Percentiles rank a stretch among this genome's conserved stretches.
Conservation (phyloP, 2,329 filamentous ascomycete species). For the Pseudogymnoascus sp. region DNA sequence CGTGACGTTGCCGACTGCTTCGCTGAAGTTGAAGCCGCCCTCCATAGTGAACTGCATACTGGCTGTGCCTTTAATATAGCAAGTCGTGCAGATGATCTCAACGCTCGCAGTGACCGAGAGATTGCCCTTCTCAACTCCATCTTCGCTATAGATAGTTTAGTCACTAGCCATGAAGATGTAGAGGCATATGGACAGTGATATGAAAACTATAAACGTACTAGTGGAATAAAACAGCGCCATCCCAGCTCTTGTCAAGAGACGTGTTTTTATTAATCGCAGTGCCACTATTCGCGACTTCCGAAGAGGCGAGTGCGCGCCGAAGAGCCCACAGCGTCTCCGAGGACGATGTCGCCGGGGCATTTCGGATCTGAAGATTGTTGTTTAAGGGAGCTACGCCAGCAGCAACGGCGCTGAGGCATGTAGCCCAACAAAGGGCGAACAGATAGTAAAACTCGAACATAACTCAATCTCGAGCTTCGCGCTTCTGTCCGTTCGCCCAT, state of each 20-base stretch:
- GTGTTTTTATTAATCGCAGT: constrained; percentile 26
- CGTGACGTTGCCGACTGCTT: constrained; percentile 30
- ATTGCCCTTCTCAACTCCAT: constrained; percentile 16
- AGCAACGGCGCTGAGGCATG: neutral
- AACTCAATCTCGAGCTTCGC: neutral
- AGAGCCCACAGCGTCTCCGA: constrained; percentile 21
- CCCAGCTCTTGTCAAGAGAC: constrained; percentile 34
- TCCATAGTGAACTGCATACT: constrained; percentile 36
- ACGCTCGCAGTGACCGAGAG: constrained; percentile 24
- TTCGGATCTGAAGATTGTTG: constrained; percentile 21
- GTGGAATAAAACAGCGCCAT: constrained; percentile 32
- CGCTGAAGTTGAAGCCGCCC: constrained; percentile 34
- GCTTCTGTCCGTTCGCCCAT: neutral
- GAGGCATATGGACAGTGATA: constrained; percentile 9
- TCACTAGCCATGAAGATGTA: neutral
- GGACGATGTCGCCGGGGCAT: constrained; percentile 18
- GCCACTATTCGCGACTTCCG: constrained; percentile 19
- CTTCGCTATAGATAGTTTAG: constrained; percentile 11
- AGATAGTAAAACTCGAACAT: neutral
- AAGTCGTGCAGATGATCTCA: constrained; percentile 39
- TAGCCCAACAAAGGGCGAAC: constrained; percentile 3
- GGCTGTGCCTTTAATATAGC: constrained; percentile 42
- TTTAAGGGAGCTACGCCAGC: constrained; percentile 9
- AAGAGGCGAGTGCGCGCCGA: constrained; percentile 19
- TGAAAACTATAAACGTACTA: constrained; percentile 20